These are phyloP conservation scores for Phytopythium oedochilum DNA, from an alignment of 352 stramenopile genomes.

Conservation along the genomic window DNA sequence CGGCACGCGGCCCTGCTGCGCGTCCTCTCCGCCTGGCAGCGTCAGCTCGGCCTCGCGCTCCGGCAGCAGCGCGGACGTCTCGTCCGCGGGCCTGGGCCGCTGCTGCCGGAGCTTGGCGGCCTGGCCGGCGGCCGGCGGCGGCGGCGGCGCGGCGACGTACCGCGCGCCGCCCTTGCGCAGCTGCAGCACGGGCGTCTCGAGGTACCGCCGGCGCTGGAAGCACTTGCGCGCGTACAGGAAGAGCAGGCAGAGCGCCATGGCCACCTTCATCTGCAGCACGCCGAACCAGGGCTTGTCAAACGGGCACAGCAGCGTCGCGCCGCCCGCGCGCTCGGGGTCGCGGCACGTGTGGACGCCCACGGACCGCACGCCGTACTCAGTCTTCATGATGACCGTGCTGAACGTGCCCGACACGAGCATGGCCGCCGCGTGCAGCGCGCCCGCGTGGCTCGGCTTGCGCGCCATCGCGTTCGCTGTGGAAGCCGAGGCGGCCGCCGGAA, in stretches of 20 bases:
- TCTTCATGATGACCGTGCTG: constrained; percentile 86
- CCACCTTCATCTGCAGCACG: constrained; percentile 83
- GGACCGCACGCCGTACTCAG: constrained; percentile 63
- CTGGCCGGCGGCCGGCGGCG: constrained; percentile 31
- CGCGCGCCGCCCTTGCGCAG: constrained; percentile 59
- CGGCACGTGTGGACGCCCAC: constrained; percentile 45
- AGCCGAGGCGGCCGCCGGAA: no score
- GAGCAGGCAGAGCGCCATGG: constrained; percentile 74
- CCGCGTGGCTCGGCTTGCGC: constrained; percentile 19
- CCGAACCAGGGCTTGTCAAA: constrained; percentile 88
- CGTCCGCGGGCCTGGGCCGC: constrained; percentile 10
- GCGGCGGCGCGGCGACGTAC: constrained; percentile 53
- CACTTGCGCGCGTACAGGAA: constrained; percentile 68
- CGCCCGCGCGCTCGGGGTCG: constrained; percentile 26
- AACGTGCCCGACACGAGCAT: constrained; percentile 84
- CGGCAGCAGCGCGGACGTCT: constrained; percentile 27
- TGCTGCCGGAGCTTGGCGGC: constrained; percentile 38
- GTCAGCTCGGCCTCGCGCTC: constrained; percentile 2
- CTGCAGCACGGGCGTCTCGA: constrained; percentile 60
- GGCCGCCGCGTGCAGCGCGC: constrained; percentile 43
- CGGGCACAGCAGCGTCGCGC: constrained; percentile 51
- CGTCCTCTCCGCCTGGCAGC: constrained; percentile 11
- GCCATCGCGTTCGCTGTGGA: background rate
- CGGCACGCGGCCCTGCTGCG: constrained; percentile 23
- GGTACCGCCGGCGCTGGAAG: constrained; percentile 46